Evolutionary conservation across 208 protist genomes (phyloP), one percentile per base, ranked within the genome.

Genomic region (Angomonas ambiguus): DNA sequence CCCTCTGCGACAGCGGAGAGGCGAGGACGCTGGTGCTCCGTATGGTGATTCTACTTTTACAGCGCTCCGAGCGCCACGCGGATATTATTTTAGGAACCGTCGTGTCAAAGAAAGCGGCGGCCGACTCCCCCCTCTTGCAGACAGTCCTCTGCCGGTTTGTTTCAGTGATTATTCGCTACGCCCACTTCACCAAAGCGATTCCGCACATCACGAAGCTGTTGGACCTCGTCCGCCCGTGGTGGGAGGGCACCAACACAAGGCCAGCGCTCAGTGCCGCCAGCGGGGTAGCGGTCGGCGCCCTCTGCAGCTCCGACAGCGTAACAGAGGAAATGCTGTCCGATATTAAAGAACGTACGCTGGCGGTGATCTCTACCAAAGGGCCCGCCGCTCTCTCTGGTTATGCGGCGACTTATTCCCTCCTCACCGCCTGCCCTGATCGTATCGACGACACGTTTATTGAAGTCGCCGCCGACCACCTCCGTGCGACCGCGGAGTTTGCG

Each of bases 81-180:
- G 91, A 94, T 57, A 72, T 93, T 34, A 92, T 96, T 58, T 85
- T 96, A 56, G 87, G 87, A 34, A 94, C 85, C 25, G 87, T 96
- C 1, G 72, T 93, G 1, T 87, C 86, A 3, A 94, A 93, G 73
- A 87, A 86, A 66, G 49, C 75, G n/a, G 74, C 91, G 24, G 82
- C 88, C 11, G 88, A 96, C 76, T 80, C 84, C 10, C 73, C 85
- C 60, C 72, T 94, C 32, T 79, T 92, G 58, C 75, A 77, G 28
- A 91, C 86, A n/a, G 91, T 94, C 22, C 78, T 96, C 78, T 96
- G 91, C 74, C 87, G 91, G 64, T 96, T 94, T 62, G 77, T 96
- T 34, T 93, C 86, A 60, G 80, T 90, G 13, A 84, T 96, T 27
- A 82, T 96, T 59, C 91, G 91, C 62, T 91, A 93, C 60, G 69